Base-by-base conservation (phyloP, 2,329 filamentous ascomycete species). In the Macrophomina tecta region DNA sequence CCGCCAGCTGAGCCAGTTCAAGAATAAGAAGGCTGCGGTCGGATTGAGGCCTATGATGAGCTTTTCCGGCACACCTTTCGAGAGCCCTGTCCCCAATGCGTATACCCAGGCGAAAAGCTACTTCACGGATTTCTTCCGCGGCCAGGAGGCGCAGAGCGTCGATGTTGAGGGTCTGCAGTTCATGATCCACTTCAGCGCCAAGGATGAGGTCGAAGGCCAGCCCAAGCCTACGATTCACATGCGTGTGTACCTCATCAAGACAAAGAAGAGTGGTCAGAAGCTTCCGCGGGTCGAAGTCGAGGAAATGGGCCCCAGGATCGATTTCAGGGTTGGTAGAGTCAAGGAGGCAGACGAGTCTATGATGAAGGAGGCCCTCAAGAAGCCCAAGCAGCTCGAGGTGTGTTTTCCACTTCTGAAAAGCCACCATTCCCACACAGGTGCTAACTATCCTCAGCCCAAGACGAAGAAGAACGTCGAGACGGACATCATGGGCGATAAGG, bases 401-500 rank as follows among this genome's bases (percentile, higher is more conserved):
- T 38, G 28, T 45, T 18, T 34, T 34, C 14, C 7, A 46, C 9
- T 18, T 3, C 8, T 7, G 1, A 2, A 18, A 6, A 23, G 12
- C 16, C 18, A 18, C 5, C 11, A n/a, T 30, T 11, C n/a, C 7
- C 32, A 8, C 3, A 6, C 14, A 6, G 18, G 30, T 65, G 66
- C 70, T 74, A 68, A 72, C 64, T 28, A 30, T 62, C 1, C 53
- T 70, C 77, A 85, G 74, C 77, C 83, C 69, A 83, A 81, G 81
- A 90, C 90, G 69, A 98, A 97, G 90, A 99, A 99, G 90, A 99
- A 99, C 80, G 90, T 99, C 73, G 87, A 89, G 65, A 96, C 91
- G 67, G 94, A 98, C 78, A 81, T 89, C 51, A 93, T 99, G 82
- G 95, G 95, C 77, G 95, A 99, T 81, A 98, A 98, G 89, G 86